phyloP scores from a whole-genome alignment of 2,329 filamentous ascomycete species.

The Diplodia mutila region DNA sequence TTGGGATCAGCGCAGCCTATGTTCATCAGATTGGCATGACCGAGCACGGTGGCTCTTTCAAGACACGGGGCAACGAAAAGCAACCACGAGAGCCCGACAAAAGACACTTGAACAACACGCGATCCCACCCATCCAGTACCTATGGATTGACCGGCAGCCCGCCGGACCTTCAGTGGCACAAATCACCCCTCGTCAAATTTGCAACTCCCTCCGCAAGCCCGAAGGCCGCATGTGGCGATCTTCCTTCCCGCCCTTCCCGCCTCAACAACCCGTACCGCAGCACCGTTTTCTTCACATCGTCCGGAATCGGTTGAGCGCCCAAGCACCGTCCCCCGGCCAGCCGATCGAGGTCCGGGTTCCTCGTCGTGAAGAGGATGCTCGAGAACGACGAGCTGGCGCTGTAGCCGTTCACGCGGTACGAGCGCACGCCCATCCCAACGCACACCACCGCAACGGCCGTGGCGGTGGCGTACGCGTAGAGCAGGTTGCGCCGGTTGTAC shows the following conservation, averaged over 20 bases:
- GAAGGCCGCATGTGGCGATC: neutral
- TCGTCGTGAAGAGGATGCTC: neutral
- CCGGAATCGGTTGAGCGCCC: neutral
- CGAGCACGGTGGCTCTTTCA: too few relatives aligned
- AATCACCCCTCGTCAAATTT: neutral
- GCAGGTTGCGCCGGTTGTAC: neutral
- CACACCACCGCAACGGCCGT: neutral
- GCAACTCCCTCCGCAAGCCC: neutral
- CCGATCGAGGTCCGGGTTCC: neutral
- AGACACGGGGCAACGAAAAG: too few relatives aligned
- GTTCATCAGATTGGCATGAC: too few relatives aligned
- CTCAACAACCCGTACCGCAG: neutral
- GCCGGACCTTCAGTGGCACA: neutral
- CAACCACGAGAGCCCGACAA: too few relatives aligned
- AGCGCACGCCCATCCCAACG: neutral
- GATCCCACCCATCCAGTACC: too few relatives aligned
- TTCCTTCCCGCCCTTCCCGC: neutral
- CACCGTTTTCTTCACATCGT: neutral
- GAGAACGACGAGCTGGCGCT: conserved; percentile 3
- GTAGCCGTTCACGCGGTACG: neutral
- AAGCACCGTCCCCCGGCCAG: neutral
- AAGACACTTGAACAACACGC: too few relatives aligned
- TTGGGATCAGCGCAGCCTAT: too few relatives aligned
- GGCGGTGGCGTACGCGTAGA: neutral
- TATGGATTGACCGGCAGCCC: too few relatives aligned